phyloP scores from a whole-genome alignment of 129 eudicot genomes.

The Artemisia annua region DNA sequence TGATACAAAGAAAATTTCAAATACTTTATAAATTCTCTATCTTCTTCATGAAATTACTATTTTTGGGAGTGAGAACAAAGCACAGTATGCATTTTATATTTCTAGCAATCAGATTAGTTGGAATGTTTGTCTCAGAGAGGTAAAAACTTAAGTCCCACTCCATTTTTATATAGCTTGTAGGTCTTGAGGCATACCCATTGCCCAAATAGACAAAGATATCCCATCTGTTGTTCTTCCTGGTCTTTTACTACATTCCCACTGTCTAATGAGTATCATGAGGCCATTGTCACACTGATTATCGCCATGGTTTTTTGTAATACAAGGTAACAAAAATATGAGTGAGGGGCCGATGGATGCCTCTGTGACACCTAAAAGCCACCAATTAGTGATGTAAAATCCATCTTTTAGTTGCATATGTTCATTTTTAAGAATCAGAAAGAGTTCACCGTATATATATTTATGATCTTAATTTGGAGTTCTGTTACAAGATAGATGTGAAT shows the following conservation, averaged over 20 bases:
- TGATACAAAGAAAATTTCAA: no score
- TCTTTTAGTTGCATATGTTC: slow-evolving; percentile 3
- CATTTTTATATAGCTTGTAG: slow-evolving; percentile 21
- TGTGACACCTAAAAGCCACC: slow-evolving; percentile 40
- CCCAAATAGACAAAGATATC: slow-evolving; percentile 76
- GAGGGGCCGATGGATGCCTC: slow-evolving; percentile 28
- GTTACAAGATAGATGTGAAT: not conserved
- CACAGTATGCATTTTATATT: slow-evolving; percentile 20
- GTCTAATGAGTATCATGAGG: slow-evolving; percentile 18
- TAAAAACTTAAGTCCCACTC: slow-evolving; percentile 72
- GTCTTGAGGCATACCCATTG: slow-evolving; percentile 66
- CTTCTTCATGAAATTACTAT: slow-evolving; percentile 1
- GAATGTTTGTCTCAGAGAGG: slow-evolving; percentile 55
- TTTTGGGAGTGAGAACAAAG: slow-evolving; percentile 15
- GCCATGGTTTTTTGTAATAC: slow-evolving; percentile 17
- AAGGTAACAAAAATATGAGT: slow-evolving; percentile 6
- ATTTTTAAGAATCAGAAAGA: not conserved
- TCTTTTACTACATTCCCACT: slow-evolving; percentile 30
- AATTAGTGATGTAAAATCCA: slow-evolving; percentile 7
- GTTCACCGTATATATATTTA: not conserved
- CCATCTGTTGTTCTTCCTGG: slow-evolving; percentile 42
- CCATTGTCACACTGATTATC: slow-evolving; percentile 17
- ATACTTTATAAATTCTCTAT: not conserved
- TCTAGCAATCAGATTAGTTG: slow-evolving; percentile 40
- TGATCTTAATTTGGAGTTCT: not conserved